Conservation (phyloP, 768 basidiomycete genomes). For the Holtermannia corniformis region DNA sequence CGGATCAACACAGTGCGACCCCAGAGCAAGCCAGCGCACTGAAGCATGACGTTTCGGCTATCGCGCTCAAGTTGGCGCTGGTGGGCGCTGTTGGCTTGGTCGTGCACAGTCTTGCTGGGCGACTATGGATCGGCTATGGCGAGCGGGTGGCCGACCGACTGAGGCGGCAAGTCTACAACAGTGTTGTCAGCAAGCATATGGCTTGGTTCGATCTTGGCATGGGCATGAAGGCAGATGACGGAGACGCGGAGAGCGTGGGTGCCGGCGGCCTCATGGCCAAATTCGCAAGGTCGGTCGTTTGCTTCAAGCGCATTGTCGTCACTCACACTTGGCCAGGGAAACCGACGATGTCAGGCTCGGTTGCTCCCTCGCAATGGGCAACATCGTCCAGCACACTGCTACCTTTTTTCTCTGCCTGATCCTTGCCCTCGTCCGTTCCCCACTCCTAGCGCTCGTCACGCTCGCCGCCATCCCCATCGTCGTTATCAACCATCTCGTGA, state of each 20-base stretch:
- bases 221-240: slow-evolving; percentile 38
- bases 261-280: slow-evolving; percentile 90
- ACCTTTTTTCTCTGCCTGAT: slow-evolving; percentile 68
- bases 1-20: slow-evolving; percentile 22
- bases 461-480: slow-evolving; percentile 80
- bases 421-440: slow-evolving; percentile 72
- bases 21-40: slow-evolving; percentile 23
- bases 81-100: slow-evolving; percentile 44
- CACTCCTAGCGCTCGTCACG: slow-evolving; percentile 79
- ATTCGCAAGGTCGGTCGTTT: slow-evolving; percentile 60
- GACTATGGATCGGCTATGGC: slow-evolving; percentile 78
- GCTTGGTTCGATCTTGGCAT: slow-evolving; percentile 84
- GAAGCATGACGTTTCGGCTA: slow-evolving; percentile 16
- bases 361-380: slow-evolving; percentile 67
- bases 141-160: slow-evolving; percentile 66
- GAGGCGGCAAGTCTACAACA: slow-evolving; percentile 57
- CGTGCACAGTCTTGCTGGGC: slow-evolving; percentile 64
- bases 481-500: slow-evolving; percentile 62
- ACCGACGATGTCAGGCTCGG: slow-evolving; percentile 88
- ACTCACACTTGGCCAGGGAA: slow-evolving; percentile 51
- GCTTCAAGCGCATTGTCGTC: not conserved
- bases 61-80: slow-evolving; percentile 34
- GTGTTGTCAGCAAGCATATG: slow-evolving; percentile 63
- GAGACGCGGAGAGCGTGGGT: slow-evolving; percentile 53
- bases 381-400: slow-evolving; percentile 67